Evolutionary conservation across 139 green algal genomes (phyloP).

Genomic region (Chlorokybus atmophyticus): DNA sequence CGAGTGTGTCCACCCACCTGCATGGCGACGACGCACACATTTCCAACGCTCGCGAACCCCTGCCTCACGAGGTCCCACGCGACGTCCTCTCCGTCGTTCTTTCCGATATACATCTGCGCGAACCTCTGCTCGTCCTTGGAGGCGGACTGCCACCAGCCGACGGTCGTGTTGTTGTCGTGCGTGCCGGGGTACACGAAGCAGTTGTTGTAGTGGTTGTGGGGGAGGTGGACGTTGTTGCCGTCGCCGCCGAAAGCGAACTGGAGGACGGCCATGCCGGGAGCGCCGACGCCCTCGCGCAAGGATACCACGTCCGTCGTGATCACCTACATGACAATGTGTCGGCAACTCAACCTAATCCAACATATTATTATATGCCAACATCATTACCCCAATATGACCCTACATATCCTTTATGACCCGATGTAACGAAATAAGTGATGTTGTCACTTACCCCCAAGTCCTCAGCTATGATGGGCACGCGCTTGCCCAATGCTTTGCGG

Average conservation of each 20-base stretch:
- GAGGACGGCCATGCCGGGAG: slow-evolving; percentile 95
- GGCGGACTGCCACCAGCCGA: slow-evolving; percentile 53
- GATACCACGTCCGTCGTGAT: slow-evolving; percentile 87
- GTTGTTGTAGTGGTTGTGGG: slow-evolving; percentile 94
- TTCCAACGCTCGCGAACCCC: neutral
- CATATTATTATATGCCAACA: too few relatives aligned
- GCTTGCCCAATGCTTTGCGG: slow-evolving; percentile 7
- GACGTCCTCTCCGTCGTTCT: slow-evolving; percentile 47
- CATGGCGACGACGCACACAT: neutral
- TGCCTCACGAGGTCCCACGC: slow-evolving; percentile 54
- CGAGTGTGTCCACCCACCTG: too few relatives aligned
- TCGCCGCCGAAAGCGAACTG: slow-evolving; percentile 89
- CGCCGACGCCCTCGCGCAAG: slow-evolving; percentile 70
- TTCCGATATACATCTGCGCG: slow-evolving; percentile 18
- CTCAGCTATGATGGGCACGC: slow-evolving; percentile 56
- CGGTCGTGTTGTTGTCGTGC: slow-evolving; percentile 92
- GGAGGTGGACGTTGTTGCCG: slow-evolving; percentile 79
- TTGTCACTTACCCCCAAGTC: too few relatives aligned
- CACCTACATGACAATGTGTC: slow-evolving; percentile 45
- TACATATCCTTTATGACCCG: too few relatives aligned
- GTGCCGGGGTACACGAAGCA: slow-evolving; percentile 81
- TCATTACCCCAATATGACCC: too few relatives aligned
- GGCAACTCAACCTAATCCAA: too few relatives aligned
- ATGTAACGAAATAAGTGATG: too few relatives aligned
- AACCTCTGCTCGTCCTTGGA: slow-evolving; percentile 45